phyloP scores from a whole-genome alignment of 345 rosid genomes.

The Fremontodendron californicum region DNA sequence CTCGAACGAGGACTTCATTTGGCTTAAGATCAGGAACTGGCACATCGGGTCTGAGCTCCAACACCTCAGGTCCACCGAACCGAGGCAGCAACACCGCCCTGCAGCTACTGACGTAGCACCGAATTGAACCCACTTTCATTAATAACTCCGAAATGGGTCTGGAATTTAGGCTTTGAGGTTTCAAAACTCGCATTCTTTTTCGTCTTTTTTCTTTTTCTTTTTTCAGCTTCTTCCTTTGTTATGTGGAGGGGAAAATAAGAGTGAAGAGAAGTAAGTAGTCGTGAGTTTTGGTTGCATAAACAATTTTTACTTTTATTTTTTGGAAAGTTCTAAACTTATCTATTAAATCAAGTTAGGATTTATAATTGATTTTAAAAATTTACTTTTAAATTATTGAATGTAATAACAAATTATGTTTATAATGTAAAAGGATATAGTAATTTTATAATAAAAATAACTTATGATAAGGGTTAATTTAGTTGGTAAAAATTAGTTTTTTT shows the following conservation, averaged over 20 bases:
- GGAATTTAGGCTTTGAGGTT: constrained; percentile 2
- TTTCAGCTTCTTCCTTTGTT: background rate
- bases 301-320: background rate
- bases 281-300: background rate
- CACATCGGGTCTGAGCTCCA: constrained; percentile 67
- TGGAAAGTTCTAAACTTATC: background rate
- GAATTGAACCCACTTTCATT: constrained; percentile 22
- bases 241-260: background rate
- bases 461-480: too few relatives aligned
- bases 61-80: constrained; percentile 86
- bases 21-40: constrained; percentile 71
- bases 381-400: too few relatives aligned
- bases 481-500: too few relatives aligned
- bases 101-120: constrained; percentile 61
- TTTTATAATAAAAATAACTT: too few relatives aligned
- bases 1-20: constrained; percentile 75
- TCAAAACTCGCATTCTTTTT: constrained; percentile 28
- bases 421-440: too few relatives aligned
- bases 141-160: background rate
- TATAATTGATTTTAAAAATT: too few relatives aligned
- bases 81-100: constrained; percentile 81
- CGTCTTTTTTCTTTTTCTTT: background rate
- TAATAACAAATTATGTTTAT: too few relatives aligned
- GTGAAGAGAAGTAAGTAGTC: background rate
- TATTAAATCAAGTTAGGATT: background rate